Conservation (phyloP, 305 asterid species). For the Solanum aculeatissimum region DNA sequence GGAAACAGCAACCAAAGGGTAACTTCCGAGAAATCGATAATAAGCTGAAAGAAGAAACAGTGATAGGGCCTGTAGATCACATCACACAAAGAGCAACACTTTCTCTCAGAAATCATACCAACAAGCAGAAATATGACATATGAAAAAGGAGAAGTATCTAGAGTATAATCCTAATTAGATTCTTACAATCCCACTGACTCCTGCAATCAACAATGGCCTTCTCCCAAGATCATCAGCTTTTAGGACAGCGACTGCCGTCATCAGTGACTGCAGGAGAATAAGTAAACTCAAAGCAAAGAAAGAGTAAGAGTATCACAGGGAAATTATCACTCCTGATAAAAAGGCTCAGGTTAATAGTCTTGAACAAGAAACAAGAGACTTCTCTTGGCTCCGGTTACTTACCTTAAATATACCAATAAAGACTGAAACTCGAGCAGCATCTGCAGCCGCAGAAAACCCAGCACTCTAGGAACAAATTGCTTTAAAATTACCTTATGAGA, state of each 20-base stretch:
- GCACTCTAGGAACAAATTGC: slow-evolving; percentile 51
- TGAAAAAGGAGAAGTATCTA: background rate
- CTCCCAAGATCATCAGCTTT: slow-evolving; percentile 96
- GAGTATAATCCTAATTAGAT: background rate
- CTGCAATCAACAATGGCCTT: slow-evolving; percentile 80
- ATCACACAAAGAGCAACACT: background rate
- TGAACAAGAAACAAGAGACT: background rate
- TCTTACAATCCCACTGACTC: slow-evolving; percentile 86
- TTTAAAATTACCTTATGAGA: background rate
- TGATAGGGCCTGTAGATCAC: slow-evolving; percentile 60
- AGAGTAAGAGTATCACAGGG: background rate
- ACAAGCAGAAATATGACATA: background rate
- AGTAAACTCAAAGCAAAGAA: background rate
- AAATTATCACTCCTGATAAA: background rate
- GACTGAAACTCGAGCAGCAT: slow-evolving; percentile 90
- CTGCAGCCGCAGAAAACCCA: slow-evolving; percentile 96
- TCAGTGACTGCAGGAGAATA: slow-evolving; percentile 47
- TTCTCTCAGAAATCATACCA: background rate
- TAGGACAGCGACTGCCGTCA: slow-evolving; percentile 92
- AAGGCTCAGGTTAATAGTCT: background rate
- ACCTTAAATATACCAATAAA: slow-evolving; percentile 89
- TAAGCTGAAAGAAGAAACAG: slow-evolving; percentile 91
- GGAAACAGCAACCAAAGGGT: slow-evolving; percentile 78
- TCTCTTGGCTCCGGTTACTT: background rate
- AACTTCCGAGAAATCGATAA: slow-evolving; percentile 78